Percentiles rank a stretch among this genome's conserved stretches.
phyloP scores from a whole-genome alignment of 1,139 yeast genomes.

The Pichia inconspicua region DNA sequence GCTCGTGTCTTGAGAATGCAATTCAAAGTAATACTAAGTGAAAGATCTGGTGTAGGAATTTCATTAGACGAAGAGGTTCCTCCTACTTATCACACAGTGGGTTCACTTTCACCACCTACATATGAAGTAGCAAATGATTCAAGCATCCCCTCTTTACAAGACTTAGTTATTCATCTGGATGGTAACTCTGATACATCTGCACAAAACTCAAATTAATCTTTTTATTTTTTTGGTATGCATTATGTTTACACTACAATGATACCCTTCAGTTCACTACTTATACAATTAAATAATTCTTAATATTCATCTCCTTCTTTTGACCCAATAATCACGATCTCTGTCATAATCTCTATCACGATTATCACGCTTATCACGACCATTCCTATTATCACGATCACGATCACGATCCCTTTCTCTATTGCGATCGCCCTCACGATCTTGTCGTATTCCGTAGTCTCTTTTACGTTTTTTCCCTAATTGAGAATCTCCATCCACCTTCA shows the following conservation, averaged over 20 bases:
- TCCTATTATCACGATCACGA: not conserved
- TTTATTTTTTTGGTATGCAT: too few relatives aligned
- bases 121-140: constrained; percentile 29
- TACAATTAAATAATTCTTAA: not conserved
- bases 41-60: constrained; percentile 89
- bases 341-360: constrained; percentile 1
- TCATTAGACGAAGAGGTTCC: constrained; percentile 99
- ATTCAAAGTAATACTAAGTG: constrained; percentile 71
- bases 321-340: constrained; percentile 6
- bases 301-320: not conserved
- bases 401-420: not conserved
- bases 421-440: not conserved
- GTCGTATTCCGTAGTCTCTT: not conserved
- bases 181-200: not conserved
- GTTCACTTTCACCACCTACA: constrained; percentile 79
- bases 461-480: not conserved
- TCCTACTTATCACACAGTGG: constrained; percentile 83
- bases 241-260: not conserved
- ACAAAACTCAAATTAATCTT: not conserved
- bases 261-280: not conserved
- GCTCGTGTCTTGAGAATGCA: constrained; percentile 95
- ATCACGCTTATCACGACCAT: not conserved
- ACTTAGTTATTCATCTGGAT: constrained; percentile 20
- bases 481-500: not conserved
- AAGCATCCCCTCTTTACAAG: constrained; percentile 8